Percentiles rank a stretch among this genome's conserved stretches.
Conservation (phyloP, 768 basidiomycete genomes). For the Pleurotus cornucopiae region DNA sequence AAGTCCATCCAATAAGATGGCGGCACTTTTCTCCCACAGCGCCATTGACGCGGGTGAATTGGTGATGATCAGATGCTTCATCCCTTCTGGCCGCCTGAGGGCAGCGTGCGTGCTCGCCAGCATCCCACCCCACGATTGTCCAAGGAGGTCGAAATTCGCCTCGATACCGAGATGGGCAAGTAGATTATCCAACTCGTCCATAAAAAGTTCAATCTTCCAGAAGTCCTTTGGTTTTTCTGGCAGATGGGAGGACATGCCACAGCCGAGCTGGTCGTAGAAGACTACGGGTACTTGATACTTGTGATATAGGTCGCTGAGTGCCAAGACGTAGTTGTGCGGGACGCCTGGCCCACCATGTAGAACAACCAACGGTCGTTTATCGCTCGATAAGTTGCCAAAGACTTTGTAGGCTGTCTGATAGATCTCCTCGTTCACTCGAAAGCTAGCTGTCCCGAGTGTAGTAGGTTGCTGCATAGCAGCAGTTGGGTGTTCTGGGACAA, state of each 20-base stretch:
- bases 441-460: conserved; percentile 1
- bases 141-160: conserved; percentile 41
- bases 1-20: conserved; percentile 27
- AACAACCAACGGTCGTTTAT: conserved; percentile 38
- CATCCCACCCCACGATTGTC: conserved; percentile 54
- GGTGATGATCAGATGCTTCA: conserved; percentile 41
- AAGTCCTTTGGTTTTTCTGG: conserved; percentile 45
- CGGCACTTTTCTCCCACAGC: conserved; percentile 33
- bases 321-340: conserved; percentile 35
- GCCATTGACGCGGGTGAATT: conserved; percentile 40
- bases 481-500: too few relatives aligned
- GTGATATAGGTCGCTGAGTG: conserved; percentile 32
- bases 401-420: conserved; percentile 49
- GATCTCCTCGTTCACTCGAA: conserved; percentile 11
- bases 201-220: conserved; percentile 47
- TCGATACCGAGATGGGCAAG: conserved; percentile 38
- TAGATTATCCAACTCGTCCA: conserved; percentile 46
- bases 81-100: conserved; percentile 34
- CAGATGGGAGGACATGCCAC: conserved; percentile 50
- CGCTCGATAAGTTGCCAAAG: conserved; percentile 33
- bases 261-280: conserved; percentile 55
- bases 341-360: conserved; percentile 55
- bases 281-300: conserved; percentile 40
- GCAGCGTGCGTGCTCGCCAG: conserved; percentile 34
- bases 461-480: background rate